Evolutionary conservation across 2,329 filamentous ascomycete species (phyloP).

Genomic region (Ceratocystis eucalypticola): DNA sequence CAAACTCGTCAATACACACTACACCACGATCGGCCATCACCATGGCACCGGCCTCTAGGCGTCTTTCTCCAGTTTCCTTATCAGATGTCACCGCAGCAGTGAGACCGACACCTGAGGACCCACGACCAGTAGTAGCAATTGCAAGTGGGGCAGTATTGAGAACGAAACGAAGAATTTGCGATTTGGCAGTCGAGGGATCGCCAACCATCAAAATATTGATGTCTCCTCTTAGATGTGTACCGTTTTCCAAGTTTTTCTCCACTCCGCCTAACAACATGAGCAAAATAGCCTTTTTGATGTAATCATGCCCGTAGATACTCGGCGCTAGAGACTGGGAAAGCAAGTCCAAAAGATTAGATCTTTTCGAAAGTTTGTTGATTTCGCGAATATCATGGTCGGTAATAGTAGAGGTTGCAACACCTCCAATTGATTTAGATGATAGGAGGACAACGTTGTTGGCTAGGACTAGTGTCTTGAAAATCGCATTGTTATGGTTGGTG

Average conservation of each 20-base stretch:
- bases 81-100: slow-evolving; percentile 93
- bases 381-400: slow-evolving; percentile 96
- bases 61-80: slow-evolving; percentile 90
- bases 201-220: slow-evolving; percentile 99
- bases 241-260: slow-evolving; percentile 97
- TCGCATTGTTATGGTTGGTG: slow-evolving; percentile 73
- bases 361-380: slow-evolving; percentile 95
- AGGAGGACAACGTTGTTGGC: slow-evolving; percentile 92
- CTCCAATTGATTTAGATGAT: slow-evolving; percentile 90
- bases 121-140: slow-evolving; percentile 91
- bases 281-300: slow-evolving; percentile 95
- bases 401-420: slow-evolving; percentile 79
- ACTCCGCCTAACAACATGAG: slow-evolving; percentile 90
- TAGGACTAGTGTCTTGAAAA: slow-evolving; percentile 86
- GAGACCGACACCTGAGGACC: slow-evolving; percentile 93
- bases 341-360: slow-evolving; percentile 82
- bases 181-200: slow-evolving; percentile 96
- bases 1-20: slow-evolving; percentile 97
- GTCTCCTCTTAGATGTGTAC: slow-evolving; percentile 92
- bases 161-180: slow-evolving; percentile 92
- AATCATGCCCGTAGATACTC: slow-evolving; percentile 91
- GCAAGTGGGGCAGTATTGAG: slow-evolving; percentile 92
- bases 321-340: slow-evolving; percentile 89
- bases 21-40: slow-evolving; percentile 93
- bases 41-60: slow-evolving; percentile 96